Conservation (phyloP, 805 yeast species). For the Candida nemodendra region DNA sequence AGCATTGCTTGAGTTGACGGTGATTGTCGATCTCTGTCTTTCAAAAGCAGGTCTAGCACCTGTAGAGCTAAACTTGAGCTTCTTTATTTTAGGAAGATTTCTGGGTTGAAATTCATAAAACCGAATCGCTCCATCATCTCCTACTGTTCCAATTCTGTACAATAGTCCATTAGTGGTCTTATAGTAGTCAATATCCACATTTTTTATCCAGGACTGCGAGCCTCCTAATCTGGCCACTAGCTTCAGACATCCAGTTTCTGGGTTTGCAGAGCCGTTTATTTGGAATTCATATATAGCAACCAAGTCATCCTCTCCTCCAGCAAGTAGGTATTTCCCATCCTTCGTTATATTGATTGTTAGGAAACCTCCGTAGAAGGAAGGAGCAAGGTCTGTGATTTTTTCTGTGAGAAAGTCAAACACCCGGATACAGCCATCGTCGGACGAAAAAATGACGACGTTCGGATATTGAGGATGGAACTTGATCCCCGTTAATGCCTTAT, state of each 20-base stretch:
- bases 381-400: conserved; percentile 48
- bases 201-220: conserved; percentile 51
- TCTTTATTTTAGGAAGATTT: conserved; percentile 37
- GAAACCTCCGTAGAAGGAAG: conserved; percentile 68
- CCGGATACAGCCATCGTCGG: conserved; percentile 65
- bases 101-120: conserved; percentile 56
- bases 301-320: conserved; percentile 58
- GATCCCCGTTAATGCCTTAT: conserved; percentile 53
- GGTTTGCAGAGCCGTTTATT: neutral
- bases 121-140: conserved; percentile 52
- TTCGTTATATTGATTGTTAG: conserved; percentile 46
- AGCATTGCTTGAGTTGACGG: conserved; percentile 14
- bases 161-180: conserved; percentile 31
- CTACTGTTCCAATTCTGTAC: conserved; percentile 52
- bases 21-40: conserved; percentile 13
- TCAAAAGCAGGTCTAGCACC: conserved; percentile 10
- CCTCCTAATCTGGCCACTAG: conserved; percentile 41
- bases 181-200: conserved; percentile 43
- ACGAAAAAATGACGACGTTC: conserved; percentile 47
- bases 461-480: conserved; percentile 41
- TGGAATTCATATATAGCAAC: conserved; percentile 42
- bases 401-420: conserved; percentile 51
- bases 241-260: conserved; percentile 22
- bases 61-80: conserved; percentile 9
- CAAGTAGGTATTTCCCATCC: conserved; percentile 45